Conservation (phyloP, 129 eudicot species). For the Logfia minima region DNA sequence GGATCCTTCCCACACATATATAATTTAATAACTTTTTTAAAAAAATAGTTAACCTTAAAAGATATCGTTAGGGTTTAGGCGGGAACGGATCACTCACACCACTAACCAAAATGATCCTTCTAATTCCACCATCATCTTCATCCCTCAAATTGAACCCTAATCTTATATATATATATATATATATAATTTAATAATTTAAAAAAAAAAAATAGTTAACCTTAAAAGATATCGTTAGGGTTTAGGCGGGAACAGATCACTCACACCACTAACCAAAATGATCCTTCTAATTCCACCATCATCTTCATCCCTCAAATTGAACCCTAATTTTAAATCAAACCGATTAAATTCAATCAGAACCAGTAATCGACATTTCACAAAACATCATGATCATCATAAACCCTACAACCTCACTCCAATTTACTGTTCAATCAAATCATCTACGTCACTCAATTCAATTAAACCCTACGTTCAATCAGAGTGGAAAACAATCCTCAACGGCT, state of each 20-base stretch:
- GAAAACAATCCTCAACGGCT: conserved; percentile 61
- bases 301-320: conserved; percentile 15
- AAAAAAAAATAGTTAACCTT: not conserved
- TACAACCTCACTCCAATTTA: conserved; percentile 14
- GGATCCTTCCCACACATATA: too few relatives aligned
- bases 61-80: not conserved
- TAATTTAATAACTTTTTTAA: too few relatives aligned
- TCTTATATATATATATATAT: not conserved
- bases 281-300: conserved; percentile 19
- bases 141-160: conserved; percentile 9
- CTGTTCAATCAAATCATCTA: conserved; percentile 26
- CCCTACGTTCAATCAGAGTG: conserved; percentile 77
- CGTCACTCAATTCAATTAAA: conserved; percentile 39
- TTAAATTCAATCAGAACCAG: conserved; percentile 15
- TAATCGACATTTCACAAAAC: conserved; percentile 19
- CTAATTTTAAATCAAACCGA: not conserved
- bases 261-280: conserved; percentile 17
- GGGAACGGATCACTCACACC: not conserved
- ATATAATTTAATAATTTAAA: too few relatives aligned
- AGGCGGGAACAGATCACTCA: not conserved
- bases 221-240: not conserved
- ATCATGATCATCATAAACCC: conserved; percentile 8
- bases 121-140: conserved; percentile 18
- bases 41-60: too few relatives aligned
- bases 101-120: conserved; percentile 21